Evolutionary conservation across 2,329 filamentous ascomycete species (phyloP).

Genomic region (Leptographium radiaticola): DNA sequence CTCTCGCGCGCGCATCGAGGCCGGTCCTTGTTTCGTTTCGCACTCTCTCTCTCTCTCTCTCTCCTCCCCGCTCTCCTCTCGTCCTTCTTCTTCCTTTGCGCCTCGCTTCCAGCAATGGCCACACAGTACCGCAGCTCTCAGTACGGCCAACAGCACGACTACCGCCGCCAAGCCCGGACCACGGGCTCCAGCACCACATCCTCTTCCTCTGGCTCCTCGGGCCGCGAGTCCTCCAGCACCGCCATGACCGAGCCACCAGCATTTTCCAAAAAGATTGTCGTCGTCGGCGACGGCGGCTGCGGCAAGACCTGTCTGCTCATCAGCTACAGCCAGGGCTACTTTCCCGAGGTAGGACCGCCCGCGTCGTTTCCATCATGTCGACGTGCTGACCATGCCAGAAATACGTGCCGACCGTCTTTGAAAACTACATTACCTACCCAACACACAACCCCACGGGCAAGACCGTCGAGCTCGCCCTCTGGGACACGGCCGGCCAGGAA

Average conservation of each 20-base stretch:
- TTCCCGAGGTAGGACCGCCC: conserved; percentile 67
- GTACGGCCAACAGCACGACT: conserved; percentile 30
- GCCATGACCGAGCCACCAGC: conserved; percentile 78
- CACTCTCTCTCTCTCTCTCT: not conserved
- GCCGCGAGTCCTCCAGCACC: conserved; percentile 66
- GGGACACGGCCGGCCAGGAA: conserved; percentile 97
- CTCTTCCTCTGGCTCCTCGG: conserved; percentile 50
- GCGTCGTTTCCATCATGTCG: not conserved
- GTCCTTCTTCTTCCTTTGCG: not conserved
- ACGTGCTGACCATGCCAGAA: conserved; percentile 44
- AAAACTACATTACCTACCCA: conserved; percentile 99
- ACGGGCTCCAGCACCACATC: conserved; percentile 64
- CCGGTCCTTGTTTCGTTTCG: not conserved
- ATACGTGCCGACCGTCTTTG: conserved; percentile 98
- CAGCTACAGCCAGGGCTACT: conserved; percentile 97
- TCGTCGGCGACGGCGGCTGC: conserved; percentile 94
- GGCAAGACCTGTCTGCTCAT: conserved; percentile 98
- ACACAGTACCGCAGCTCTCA: conserved; percentile 43
- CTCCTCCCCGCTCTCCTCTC: not conserved
- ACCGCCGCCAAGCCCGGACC: conserved; percentile 34
- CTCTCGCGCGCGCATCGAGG: not conserved
- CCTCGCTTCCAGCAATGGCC: conserved; percentile 27
- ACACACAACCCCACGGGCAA: conserved; percentile 79
- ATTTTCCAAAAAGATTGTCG: conserved; percentile 98
- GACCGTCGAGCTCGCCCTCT: conserved; percentile 89